Evolutionary conservation across 2,329 filamentous ascomycete genomes (phyloP), one percentile per base, ranked within the genome.

Genomic region (Cercospora canescens): DNA sequence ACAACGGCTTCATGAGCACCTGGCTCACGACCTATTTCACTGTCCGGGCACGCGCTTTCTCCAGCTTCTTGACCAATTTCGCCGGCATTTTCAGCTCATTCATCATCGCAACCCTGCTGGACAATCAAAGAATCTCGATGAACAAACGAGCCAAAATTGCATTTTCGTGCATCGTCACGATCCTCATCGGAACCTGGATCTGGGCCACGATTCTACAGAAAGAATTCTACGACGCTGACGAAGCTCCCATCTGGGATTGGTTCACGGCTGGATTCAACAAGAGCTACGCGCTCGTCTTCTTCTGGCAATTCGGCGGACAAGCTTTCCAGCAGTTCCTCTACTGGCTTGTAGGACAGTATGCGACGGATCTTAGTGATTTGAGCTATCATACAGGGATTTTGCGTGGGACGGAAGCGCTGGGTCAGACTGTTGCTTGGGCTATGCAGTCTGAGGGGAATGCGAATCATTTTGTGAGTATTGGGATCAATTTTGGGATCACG

Each of bases 11-110:
- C 68, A 81, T 79, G 62, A 79, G 81, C 58, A 84, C 84, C 68
- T 86, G 85, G 67, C 79, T 84, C 63, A 79, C 82, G 56, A 65
- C 81, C 60, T 82, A 82, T 65, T 82, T 82, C 32, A 79, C 79
- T 14, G 78, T 84, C 4, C 77, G 82, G 0, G 79, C 81, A 1
- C 80, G 82, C 12, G 82, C 81, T 0, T 70, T 84, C 8, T 74
- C 75, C 11, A 78, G 76, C 2, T 76, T 84, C 4, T 64, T 83
- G 1, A 81, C 80, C 0, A 83, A 81, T 0, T 77, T 80, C 62
- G 67, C 81, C 12, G 66, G 60, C 30, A 50, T 62, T 9, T 57
- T 65, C 26, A 61, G 58, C 50, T 61, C 63, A 11, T 65, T 56
- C 41, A 56, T 68, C 16, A 65, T 69, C 41, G 71, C 66, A 30